Percentiles rank a stretch among this genome's conserved stretches.
phyloP scores from a whole-genome alignment of 345 rosid genomes.

The Trapa bicornis region DNA sequence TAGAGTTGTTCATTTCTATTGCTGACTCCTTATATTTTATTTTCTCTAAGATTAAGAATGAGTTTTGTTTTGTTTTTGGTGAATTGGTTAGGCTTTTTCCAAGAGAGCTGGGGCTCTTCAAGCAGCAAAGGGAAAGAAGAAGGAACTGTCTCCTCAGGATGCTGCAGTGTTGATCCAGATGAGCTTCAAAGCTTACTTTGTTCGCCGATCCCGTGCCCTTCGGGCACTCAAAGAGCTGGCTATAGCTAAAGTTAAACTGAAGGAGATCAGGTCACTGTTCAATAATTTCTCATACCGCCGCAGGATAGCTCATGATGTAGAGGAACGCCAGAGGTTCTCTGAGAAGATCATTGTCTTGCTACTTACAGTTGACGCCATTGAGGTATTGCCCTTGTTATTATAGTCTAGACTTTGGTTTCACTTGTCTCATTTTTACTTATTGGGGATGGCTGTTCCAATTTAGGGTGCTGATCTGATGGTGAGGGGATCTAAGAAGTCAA shows the following conservation, averaged over 20 bases:
- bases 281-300: constrained; percentile 76
- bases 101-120: constrained; percentile 47
- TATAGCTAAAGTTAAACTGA: constrained; percentile 74
- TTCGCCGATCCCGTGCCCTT: constrained; percentile 64
- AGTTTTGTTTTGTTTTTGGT: not conserved
- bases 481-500: constrained; percentile 61
- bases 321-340: constrained; percentile 69
- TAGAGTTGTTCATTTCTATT: not conserved
- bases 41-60: too few relatives aligned
- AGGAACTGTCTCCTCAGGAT: constrained; percentile 62
- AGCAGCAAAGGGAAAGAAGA: constrained; percentile 56
- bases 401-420: not conserved
- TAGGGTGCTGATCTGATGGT: constrained; percentile 75
- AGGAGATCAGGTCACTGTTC: constrained; percentile 70
- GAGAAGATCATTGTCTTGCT: constrained; percentile 87
- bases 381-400: constrained; percentile 38
- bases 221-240: constrained; percentile 96
- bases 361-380: constrained; percentile 85
- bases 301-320: constrained; percentile 53
- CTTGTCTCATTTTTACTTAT: not conserved
- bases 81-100: constrained; percentile 48
- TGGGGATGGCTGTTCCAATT: not conserved
- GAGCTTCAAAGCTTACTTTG: constrained; percentile 65
- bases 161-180: constrained; percentile 81
- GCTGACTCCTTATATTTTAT: not conserved